These are phyloP conservation scores for Pseudocercospora fijiensis DNA, from an alignment of 2,329 filamentous ascomycete species.

Conservation along the genomic window DNA sequence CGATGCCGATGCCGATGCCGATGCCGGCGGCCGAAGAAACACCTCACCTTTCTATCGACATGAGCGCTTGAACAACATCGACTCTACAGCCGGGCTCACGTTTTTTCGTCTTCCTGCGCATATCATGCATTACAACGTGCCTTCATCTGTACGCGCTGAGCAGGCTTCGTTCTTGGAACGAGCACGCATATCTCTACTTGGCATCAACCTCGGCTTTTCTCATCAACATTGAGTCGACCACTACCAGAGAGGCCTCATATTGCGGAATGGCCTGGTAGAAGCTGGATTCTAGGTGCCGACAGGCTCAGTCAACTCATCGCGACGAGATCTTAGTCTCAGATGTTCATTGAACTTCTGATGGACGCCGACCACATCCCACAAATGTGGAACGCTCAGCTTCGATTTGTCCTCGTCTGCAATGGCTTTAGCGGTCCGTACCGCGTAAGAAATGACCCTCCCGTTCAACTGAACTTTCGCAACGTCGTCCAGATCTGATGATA, in stretches of 20 bases:
- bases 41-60: neutral
- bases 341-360: constrained; percentile 13
- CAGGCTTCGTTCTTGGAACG: neutral
- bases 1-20: neutral
- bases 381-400: neutral
- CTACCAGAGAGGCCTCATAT: neutral
- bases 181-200: neutral
- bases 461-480: constrained; percentile 68
- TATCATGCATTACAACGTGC: neutral
- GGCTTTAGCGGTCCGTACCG: constrained; percentile 76
- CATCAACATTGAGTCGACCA: neutral
- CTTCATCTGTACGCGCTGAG: neutral
- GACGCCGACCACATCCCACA: constrained; percentile 11
- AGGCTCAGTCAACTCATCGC: neutral
- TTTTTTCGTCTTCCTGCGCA: neutral
- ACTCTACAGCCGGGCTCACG: neutral
- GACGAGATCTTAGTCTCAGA: neutral
- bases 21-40: neutral
- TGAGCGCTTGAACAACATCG: neutral
- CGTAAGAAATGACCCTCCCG: constrained; percentile 79
- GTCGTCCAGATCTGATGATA: neutral
- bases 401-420: constrained; percentile 53
- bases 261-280: neutral
- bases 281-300: neutral
- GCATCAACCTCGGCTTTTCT: neutral